Base-by-base conservation (phyloP, 2,329 filamentous ascomycete genomes). In the Neurospora crassa region DNA sequence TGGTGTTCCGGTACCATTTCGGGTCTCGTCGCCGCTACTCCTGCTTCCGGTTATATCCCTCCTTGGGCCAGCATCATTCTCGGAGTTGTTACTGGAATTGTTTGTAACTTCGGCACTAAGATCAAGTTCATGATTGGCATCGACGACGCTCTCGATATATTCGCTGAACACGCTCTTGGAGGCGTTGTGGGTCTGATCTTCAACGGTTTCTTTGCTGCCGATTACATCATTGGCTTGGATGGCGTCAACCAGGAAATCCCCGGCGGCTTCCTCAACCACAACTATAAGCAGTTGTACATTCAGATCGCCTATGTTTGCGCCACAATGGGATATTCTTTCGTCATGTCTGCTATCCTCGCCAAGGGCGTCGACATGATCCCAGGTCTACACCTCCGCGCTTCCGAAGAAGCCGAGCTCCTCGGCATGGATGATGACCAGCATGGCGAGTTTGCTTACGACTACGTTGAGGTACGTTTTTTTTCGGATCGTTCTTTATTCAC, bases 361-460 rank as follows among this genome's bases (percentile, higher is more conserved):
- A 92, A 91, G 82, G 79, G 83, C 78, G 91, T 96, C 82, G 90
- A 96, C 83, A 79, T 89, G 74, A 85, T 94, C 29, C 92, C 92
- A 37, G 92, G 92, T 67, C 87, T 96, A 24, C 88, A 93, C 79
- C 90, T 96, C 67, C 91, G 92, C 71, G 92, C 92, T 10, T 91
- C 88, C 37, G 91, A 94, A 78, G 91, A 94, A 81, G 92, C 92
- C 34, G 92, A 96, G 81, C 88, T 95, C 14, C 88, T 95, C 71
- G 92, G 92, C 76, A 94, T 95, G 91, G 92, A 96, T 78, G 92
- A 95, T 79, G 92, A 95, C 82, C 92, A 96, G 83, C 91, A 95
- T 76, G 92, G 92, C 81, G 92, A 96, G 82, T 96, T 95, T 79
- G 92, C 92, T 14, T 95, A 95, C 84, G 92, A 96, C 80, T 96